Percentiles rank a stretch among this genome's conserved stretches.
phyloP scores from a whole-genome alignment of 768 basidiomycete species.

The Chiua virens region DNA sequence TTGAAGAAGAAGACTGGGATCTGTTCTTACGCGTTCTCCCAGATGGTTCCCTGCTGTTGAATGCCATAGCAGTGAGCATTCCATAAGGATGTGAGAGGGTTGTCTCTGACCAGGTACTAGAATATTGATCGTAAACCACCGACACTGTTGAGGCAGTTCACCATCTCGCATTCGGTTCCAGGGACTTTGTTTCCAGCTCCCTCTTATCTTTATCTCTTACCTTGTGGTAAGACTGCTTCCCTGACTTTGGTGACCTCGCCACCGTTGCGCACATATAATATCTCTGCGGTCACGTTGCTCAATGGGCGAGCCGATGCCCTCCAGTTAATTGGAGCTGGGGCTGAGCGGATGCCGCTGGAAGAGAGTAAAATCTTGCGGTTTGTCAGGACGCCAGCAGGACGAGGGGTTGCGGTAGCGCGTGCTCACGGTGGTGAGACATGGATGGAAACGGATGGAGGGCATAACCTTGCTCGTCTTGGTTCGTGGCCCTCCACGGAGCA shows the following conservation, averaged over 20 bases:
- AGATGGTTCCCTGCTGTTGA: slow-evolving; percentile 74
- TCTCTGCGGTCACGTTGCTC: slow-evolving; percentile 63
- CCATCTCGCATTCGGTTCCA: slow-evolving; percentile 62
- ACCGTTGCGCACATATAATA: slow-evolving; percentile 60
- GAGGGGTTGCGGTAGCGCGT: slow-evolving; percentile 68
- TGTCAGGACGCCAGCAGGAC: slow-evolving; percentile 77
- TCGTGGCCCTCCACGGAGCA: slow-evolving; percentile 59
- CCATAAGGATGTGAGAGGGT: neutral
- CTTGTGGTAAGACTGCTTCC: slow-evolving; percentile 40
- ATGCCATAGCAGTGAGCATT: slow-evolving; percentile 65
- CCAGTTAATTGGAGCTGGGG: slow-evolving; percentile 39
- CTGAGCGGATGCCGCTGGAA: slow-evolving; percentile 43
- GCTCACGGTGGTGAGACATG: slow-evolving; percentile 63
- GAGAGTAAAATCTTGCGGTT: slow-evolving; percentile 58
- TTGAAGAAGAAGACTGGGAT: slow-evolving; percentile 75
- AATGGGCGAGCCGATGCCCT: slow-evolving; percentile 58
- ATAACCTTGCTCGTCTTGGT: slow-evolving; percentile 47
- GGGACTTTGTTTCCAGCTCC: slow-evolving; percentile 49
- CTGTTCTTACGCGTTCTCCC: slow-evolving; percentile 69
- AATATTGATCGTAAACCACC: slow-evolving; percentile 90
- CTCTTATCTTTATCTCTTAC: slow-evolving; percentile 52
- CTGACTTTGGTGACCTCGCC: slow-evolving; percentile 65
- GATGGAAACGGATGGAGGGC: slow-evolving; percentile 49
- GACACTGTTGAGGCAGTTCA: slow-evolving; percentile 74
- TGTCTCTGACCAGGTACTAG: slow-evolving; percentile 38